Evolutionary conservation across 1,284 basidiomycete species (phyloP).

Genomic region (Tilletia setariae): DNA sequence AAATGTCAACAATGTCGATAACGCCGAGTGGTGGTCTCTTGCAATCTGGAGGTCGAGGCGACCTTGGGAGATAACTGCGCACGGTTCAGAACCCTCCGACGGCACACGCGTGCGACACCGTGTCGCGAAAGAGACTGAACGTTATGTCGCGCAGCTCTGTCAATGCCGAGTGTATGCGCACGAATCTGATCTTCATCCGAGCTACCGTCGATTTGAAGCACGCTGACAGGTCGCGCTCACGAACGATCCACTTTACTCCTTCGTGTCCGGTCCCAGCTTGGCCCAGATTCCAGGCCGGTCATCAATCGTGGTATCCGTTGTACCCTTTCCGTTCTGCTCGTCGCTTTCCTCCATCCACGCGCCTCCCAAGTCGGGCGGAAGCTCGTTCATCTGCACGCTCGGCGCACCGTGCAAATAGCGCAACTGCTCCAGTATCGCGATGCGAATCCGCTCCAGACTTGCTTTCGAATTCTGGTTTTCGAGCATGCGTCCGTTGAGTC

Average conservation of each 20-base stretch:
- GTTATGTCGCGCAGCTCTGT: too few species aligned
- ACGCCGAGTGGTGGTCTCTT: background rate
- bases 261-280: background rate
- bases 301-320: background rate
- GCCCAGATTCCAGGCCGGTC: slow-evolving; percentile 11
- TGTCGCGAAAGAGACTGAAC: slow-evolving; percentile 13
- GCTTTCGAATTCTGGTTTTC: slow-evolving; percentile 83
- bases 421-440: slow-evolving; percentile 81
- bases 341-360: slow-evolving; percentile 68
- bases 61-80: background rate
- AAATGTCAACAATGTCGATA: background rate
- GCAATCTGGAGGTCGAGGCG: too few species aligned
- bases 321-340: slow-evolving; percentile 53
- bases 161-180: too few species aligned
- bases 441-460: slow-evolving; percentile 74
- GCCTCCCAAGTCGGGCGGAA: slow-evolving; percentile 83
- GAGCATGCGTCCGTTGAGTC: slow-evolving; percentile 60
- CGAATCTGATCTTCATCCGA: too few species aligned
- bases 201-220: background rate
- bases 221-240: background rate
- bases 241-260: background rate
- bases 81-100: background rate
- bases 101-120: background rate
- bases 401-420: slow-evolving; percentile 92
- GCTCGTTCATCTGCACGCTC: slow-evolving; percentile 91